These are phyloP conservation scores for Grifola frondosa DNA, from an alignment of 1,284 basidiomycete species.

Conservation along the genomic window DNA sequence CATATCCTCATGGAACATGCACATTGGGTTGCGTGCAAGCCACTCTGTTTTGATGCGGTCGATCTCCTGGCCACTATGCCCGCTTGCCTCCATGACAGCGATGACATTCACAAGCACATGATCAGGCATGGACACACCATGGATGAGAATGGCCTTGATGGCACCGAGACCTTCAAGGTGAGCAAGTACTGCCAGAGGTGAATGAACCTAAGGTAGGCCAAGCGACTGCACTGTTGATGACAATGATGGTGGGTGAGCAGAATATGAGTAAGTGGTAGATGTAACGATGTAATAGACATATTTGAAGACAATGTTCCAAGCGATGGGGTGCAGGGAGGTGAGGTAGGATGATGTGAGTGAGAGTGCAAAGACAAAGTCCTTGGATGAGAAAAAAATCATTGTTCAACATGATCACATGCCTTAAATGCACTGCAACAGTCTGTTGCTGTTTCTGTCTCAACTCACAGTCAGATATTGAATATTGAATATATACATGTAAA, in stretches of 20 bases:
- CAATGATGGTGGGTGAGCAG: slow-evolving; percentile 86
- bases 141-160: slow-evolving; percentile 77
- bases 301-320: neutral
- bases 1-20: slow-evolving; percentile 83
- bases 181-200: slow-evolving; percentile 83
- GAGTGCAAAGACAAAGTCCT: no score
- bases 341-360: neutral
- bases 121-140: slow-evolving; percentile 59
- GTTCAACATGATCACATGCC: no score
- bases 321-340: no score
- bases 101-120: slow-evolving; percentile 75
- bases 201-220: slow-evolving; percentile 90
- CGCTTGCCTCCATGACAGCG: slow-evolving; percentile 67
- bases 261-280: slow-evolving; percentile 80
- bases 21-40: slow-evolving; percentile 68
- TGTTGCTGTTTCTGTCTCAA: no score
- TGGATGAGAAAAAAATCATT: no score
- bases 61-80: slow-evolving; percentile 69
- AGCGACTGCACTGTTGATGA: slow-evolving; percentile 88
- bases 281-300: slow-evolving; percentile 91
- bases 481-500: no score
- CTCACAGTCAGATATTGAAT: no score
- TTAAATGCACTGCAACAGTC: no score
- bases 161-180: slow-evolving; percentile 78
- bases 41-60: slow-evolving; percentile 79